These are phyloP conservation scores for Trichophyton benhamiae DNA, from an alignment of 2,329 filamentous ascomycete genomes.

Conservation along the genomic window DNA sequence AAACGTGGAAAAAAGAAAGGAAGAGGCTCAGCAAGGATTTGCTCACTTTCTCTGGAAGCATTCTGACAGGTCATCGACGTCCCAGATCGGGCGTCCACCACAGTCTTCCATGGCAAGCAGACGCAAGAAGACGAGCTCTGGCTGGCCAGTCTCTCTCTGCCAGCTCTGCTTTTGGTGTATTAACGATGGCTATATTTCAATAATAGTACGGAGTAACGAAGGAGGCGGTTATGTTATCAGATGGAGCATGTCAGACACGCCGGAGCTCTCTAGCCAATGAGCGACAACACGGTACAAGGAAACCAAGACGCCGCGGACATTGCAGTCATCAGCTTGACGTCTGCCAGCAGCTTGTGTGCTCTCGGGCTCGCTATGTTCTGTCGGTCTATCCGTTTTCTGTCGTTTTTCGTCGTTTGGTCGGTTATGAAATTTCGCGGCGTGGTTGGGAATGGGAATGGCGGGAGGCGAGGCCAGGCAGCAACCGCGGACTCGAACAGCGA, in stretches of 20 bases:
- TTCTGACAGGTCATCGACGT: conserved; percentile 47
- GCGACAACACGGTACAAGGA: not conserved
- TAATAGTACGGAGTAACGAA: not conserved
- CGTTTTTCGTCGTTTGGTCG: too few relatives aligned
- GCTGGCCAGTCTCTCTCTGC: not conserved
- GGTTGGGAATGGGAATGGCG: too few relatives aligned
- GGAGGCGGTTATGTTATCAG: not conserved
- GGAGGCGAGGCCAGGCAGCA: too few relatives aligned
- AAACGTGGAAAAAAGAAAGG: not conserved
- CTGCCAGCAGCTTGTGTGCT: not conserved
- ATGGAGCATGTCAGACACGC: not conserved
- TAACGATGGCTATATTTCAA: too few relatives aligned
- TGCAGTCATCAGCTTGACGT: not conserved
- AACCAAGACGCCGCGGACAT: not conserved
- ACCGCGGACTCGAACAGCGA: too few relatives aligned
- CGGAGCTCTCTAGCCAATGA: conserved; percentile 1
- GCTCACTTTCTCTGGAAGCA: conserved; percentile 48
- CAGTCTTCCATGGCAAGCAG: conserved; percentile 38
- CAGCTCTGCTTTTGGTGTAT: too few relatives aligned
- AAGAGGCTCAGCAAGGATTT: not conserved
- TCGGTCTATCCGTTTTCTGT: not conserved
- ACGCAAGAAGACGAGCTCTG: not conserved
- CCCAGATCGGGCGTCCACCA: conserved; percentile 49
- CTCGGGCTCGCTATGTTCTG: not conserved
- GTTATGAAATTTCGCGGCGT: too few relatives aligned